Conservation (phyloP, 768 basidiomycete genomes). For the Trametes sanguinea region DNA sequence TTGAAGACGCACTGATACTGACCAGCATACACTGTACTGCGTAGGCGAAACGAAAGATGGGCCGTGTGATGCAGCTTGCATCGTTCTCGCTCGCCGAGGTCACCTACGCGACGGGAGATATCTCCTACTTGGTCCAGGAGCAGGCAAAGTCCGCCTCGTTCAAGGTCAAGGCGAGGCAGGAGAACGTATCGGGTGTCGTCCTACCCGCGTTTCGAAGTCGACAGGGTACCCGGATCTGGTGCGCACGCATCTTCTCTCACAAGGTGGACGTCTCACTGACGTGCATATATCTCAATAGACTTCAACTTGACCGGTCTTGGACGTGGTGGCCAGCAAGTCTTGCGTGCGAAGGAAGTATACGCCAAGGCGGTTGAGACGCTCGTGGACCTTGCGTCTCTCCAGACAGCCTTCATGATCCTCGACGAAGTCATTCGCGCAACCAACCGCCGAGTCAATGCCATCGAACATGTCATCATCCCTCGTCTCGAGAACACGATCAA, state of each 20-base stretch:
- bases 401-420: slow-evolving; percentile 97
- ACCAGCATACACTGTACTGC: no score
- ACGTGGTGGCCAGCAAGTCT: slow-evolving; percentile 93
- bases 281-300: slow-evolving; percentile 47
- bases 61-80: slow-evolving; percentile 96
- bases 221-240: slow-evolving; percentile 85
- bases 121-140: slow-evolving; percentile 97
- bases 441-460: slow-evolving; percentile 97
- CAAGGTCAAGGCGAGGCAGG: slow-evolving; percentile 91
- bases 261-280: background rate
- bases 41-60: slow-evolving; percentile 99
- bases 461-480: slow-evolving; percentile 96
- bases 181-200: slow-evolving; percentile 97
- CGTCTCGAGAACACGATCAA: slow-evolving; percentile 96
- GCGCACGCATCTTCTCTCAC: slow-evolving; percentile 15
- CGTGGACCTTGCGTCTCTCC: slow-evolving; percentile 93
- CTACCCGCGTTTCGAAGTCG: slow-evolving; percentile 94
- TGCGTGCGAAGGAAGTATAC: slow-evolving; percentile 94
- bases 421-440: slow-evolving; percentile 99
- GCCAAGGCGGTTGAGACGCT: slow-evolving; percentile 97
- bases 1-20: no score
- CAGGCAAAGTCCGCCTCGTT: slow-evolving; percentile 90
- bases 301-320: slow-evolving; percentile 97
- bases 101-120: slow-evolving; percentile 96
- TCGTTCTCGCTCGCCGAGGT: slow-evolving; percentile 99